Conservation (phyloP, 331 rosid species). For the Saraca asoca region DNA sequence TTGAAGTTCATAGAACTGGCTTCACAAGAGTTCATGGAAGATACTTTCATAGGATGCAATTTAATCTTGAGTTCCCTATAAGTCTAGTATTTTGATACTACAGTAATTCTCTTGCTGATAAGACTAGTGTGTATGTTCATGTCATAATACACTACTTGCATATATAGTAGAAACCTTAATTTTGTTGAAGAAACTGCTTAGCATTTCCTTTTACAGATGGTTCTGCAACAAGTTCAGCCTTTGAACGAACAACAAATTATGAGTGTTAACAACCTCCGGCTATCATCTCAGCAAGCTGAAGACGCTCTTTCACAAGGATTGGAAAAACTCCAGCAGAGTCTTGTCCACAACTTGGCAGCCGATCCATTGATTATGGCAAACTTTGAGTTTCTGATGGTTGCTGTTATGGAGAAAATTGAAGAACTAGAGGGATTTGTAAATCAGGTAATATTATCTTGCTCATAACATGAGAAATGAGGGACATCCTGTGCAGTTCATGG, state of each 20-base stretch:
- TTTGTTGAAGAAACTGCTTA: conserved; percentile 4
- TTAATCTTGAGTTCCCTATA: neutral
- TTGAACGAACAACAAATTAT: conserved; percentile 55
- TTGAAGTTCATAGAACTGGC: no score
- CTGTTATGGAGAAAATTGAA: conserved; percentile 62
- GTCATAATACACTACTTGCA: conserved; percentile 6
- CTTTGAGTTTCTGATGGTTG: conserved; percentile 57
- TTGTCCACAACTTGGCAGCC: conserved; percentile 53
- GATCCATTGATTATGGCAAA: conserved; percentile 45
- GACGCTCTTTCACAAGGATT: conserved; percentile 90
- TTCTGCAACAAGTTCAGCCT: conserved; percentile 61
- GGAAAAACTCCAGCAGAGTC: conserved; percentile 74
- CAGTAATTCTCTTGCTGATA: conserved; percentile 1
- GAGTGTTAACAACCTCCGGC: conserved; percentile 45
- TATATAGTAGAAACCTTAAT: neutral
- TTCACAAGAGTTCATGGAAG: neutral
- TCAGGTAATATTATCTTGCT: conserved; percentile 57
- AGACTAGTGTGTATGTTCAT: neutral
- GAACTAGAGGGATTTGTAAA: conserved; percentile 67
- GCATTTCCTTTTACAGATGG: conserved; percentile 49
- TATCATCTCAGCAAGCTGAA: conserved; percentile 85
- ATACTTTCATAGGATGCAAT: neutral
- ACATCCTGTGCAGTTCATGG: neutral
- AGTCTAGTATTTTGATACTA: neutral
- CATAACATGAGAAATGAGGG: conserved; percentile 1